phyloP scores from a whole-genome alignment of 305 asterid species.

The Withania somnifera region DNA sequence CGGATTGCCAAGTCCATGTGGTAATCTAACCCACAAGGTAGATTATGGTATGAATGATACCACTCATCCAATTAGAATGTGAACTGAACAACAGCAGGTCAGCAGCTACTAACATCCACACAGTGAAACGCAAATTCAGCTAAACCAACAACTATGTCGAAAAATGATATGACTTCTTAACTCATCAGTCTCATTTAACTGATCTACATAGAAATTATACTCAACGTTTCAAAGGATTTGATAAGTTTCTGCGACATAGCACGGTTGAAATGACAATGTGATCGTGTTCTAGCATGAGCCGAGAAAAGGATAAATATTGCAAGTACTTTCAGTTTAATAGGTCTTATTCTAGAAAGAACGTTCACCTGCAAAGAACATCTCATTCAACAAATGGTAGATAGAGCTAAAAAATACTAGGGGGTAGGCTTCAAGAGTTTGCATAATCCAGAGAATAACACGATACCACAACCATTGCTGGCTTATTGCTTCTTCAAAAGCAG shows the following conservation, averaged over 20 bases:
- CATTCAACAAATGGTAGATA: not conserved
- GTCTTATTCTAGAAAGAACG: not conserved
- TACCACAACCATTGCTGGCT: not conserved
- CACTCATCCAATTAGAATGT: not conserved
- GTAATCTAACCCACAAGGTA: not conserved
- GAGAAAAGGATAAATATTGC: not conserved
- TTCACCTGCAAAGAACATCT: not conserved
- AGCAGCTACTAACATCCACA: not conserved
- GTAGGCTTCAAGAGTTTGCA: not conserved
- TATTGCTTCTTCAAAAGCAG: constrained; percentile 66
- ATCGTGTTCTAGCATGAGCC: not conserved
- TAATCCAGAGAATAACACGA: not conserved
- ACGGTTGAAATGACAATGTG: not conserved
- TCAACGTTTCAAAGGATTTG: not conserved
- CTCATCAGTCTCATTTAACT: not conserved
- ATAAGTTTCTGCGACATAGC: not conserved
- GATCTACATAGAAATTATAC: not conserved
- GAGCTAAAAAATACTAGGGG: not conserved
- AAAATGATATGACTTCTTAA: not conserved
- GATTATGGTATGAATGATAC: not conserved
- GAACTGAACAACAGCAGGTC: not conserved
- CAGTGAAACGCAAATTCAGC: too few relatives aligned
- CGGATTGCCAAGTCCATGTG: not conserved
- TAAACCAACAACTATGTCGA: not conserved
- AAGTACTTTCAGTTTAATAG: not conserved